Evolutionary conservation across 805 yeast genomes (phyloP).

Genomic region (Ogataea chonburiensis): DNA sequence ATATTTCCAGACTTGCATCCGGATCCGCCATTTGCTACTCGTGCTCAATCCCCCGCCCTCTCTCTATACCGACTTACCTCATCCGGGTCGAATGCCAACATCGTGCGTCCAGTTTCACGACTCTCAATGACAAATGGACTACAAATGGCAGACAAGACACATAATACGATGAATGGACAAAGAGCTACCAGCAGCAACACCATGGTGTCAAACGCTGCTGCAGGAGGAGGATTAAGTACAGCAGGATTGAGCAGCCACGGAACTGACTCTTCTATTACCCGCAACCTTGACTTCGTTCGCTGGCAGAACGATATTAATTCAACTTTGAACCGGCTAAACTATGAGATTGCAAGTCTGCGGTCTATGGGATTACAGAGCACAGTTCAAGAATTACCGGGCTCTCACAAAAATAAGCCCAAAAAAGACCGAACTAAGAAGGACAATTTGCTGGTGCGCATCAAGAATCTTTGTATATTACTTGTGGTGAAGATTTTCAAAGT

Average conservation of each 20-base stretch:
- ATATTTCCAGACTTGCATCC: conserved; percentile 18
- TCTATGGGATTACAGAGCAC: conserved; percentile 19
- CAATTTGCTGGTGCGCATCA: conserved; percentile 7
- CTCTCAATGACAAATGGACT: conserved; percentile 22
- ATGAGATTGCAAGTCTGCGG: conserved; percentile 35
- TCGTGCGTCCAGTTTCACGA: conserved; percentile 32
- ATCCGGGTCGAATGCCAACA: conserved; percentile 27
- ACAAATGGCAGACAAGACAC: conserved; percentile 4
- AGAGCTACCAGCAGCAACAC: conserved; percentile 22
- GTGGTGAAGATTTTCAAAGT: conserved; percentile 13
- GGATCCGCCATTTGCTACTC: conserved; percentile 14
- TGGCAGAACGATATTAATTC: conserved; percentile 57
- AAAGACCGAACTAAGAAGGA: conserved; percentile 5
- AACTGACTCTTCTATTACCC: conserved; percentile 20
- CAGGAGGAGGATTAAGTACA: conserved; percentile 9
- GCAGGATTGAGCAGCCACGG: conserved; percentile 14
- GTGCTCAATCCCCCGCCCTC: conserved; percentile 36
- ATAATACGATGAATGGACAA: conserved; percentile 4
- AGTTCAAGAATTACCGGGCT: conserved; percentile 4
- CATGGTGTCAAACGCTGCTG: conserved; percentile 16
- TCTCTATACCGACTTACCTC: conserved; percentile 35
- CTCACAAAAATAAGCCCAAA: conserved; percentile 1
- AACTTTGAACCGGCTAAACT: conserved; percentile 44
- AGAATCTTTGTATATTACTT: conserved; percentile 9
- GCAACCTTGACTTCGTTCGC: conserved; percentile 40